These are phyloP conservation scores for Cladophialophora yegresii DNA, from an alignment of 2,329 filamentous ascomycete genomes.

Conservation along the genomic window DNA sequence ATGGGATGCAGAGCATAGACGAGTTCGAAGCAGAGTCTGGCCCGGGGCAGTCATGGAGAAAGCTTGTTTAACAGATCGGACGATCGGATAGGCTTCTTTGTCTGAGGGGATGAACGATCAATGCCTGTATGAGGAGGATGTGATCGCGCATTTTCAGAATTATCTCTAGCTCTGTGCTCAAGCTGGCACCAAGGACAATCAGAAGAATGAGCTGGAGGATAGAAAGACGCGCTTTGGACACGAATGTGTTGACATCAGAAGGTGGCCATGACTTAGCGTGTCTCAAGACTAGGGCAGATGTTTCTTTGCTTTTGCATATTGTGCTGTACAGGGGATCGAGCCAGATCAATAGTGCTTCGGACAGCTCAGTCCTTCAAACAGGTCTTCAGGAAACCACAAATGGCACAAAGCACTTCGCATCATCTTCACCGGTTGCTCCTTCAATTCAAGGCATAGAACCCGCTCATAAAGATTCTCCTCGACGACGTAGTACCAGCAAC, in stretches of 20 bases:
- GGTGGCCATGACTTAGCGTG: not conserved
- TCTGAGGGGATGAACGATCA: not conserved
- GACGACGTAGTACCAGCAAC: too few relatives aligned
- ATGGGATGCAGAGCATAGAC: not conserved
- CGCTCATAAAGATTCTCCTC: too few relatives aligned
- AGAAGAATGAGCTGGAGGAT: not conserved
- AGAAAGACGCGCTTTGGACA: not conserved
- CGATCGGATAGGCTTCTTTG: not conserved
- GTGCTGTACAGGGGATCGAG: not conserved
- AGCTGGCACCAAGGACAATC: not conserved
- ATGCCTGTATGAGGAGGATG: not conserved
- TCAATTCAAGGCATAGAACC: too few relatives aligned
- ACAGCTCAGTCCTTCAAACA: not conserved
- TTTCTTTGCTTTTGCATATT: not conserved
- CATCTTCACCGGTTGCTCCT: too few relatives aligned
- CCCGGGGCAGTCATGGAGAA: slow-evolving; percentile 13
- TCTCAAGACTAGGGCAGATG: not conserved
- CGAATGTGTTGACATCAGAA: not conserved
- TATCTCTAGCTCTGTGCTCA: not conserved
- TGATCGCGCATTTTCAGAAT: not conserved
- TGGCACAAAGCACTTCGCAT: not conserved
- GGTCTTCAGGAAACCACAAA: not conserved
- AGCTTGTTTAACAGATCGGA: slow-evolving; percentile 8
- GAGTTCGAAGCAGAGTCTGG: not conserved
- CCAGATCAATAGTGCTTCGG: not conserved